Evolutionary conservation across 1,284 basidiomycete genomes (phyloP).

Genomic region (Moniliophthora roreri): DNA sequence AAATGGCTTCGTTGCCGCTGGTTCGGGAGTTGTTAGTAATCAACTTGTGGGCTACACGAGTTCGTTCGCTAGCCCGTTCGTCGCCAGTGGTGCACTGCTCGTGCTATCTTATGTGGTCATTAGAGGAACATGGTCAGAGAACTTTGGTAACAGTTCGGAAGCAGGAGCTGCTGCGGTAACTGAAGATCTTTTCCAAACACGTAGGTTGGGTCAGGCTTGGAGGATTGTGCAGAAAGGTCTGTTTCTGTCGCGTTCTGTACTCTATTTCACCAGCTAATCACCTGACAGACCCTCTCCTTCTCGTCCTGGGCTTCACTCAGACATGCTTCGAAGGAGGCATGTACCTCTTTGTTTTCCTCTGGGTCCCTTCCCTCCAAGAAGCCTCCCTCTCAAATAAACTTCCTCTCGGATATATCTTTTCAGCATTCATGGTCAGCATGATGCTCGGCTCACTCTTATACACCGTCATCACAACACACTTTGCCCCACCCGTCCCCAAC

Average conservation of each 20-base stretch:
- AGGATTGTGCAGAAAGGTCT: constrained; percentile 54
- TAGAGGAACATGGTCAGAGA: constrained; percentile 60
- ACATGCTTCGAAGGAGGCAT: constrained; percentile 80
- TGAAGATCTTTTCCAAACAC: constrained; percentile 49
- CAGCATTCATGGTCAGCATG: constrained; percentile 77
- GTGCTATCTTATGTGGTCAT: constrained; percentile 58
- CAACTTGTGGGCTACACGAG: constrained; percentile 48
- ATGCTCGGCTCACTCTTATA: constrained; percentile 75
- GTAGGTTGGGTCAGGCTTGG: constrained; percentile 57
- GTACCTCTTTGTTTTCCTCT: constrained; percentile 82
- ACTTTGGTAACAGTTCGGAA: constrained; percentile 50
- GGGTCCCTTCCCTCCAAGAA: constrained; percentile 75
- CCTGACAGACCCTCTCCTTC: constrained; percentile 52
- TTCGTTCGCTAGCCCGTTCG: constrained; percentile 61
- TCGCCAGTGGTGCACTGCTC: constrained; percentile 59
- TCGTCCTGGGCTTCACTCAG: constrained; percentile 71
- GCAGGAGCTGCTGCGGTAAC: constrained; percentile 29
- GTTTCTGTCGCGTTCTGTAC: constrained; percentile 16
- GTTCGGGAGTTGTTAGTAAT: constrained; percentile 65
- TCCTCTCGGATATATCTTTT: constrained; percentile 76
- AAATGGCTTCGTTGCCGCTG: constrained; percentile 70
- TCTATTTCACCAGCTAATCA: not conserved
- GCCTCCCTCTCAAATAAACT: constrained; percentile 41
- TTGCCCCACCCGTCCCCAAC: constrained; percentile 32
- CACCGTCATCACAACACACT: constrained; percentile 48